A percentile compares a stretch with the other conserved stretches of the same genome.
These are phyloP conservation scores for Rubroboletus pulcherrimus DNA, from an alignment of 768 basidiomycete species.

Conservation along the genomic window DNA sequence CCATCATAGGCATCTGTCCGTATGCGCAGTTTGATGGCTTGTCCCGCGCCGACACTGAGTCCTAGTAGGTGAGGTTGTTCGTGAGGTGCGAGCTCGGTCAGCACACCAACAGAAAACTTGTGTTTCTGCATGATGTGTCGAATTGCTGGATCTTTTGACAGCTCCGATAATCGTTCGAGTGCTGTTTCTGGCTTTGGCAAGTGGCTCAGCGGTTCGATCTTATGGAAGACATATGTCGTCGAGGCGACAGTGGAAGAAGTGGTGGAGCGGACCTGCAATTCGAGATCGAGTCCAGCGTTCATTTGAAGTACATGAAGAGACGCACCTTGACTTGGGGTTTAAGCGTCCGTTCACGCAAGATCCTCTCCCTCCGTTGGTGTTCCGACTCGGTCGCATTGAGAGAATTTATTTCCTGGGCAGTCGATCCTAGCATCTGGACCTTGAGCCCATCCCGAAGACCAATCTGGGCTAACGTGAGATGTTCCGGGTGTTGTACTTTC, in stretches of 20 bases:
- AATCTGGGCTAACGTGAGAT: constrained; percentile 36
- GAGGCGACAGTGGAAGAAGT: constrained; percentile 37
- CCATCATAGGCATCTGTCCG: constrained; percentile 72
- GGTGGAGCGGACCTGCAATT: constrained; percentile 55
- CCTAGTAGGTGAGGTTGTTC: constrained; percentile 70
- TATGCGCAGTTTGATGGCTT: constrained; percentile 63
- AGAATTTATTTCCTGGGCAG: constrained; percentile 50
- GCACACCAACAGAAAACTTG: constrained; percentile 59
- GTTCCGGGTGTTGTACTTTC: constrained; percentile 31
- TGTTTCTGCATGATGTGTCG: constrained; percentile 68
- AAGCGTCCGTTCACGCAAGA: constrained; percentile 55
- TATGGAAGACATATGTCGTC: constrained; percentile 58
- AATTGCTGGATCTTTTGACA: constrained; percentile 71
- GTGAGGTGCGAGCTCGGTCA: constrained; percentile 78
- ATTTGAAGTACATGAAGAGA: not conserved
- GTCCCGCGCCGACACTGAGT: constrained; percentile 59
- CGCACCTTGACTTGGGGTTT: constrained; percentile 58
- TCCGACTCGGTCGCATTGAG: constrained; percentile 57
- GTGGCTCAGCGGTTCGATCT: constrained; percentile 56
- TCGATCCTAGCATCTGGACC: constrained; percentile 69
- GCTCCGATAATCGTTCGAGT: constrained; percentile 47
- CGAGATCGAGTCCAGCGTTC: not conserved
- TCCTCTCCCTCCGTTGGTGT: constrained; percentile 50
- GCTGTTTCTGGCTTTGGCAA: constrained; percentile 63
- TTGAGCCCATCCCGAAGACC: constrained; percentile 67